Evolutionary conservation across 106 monocot species (phyloP), one percentile per base, ranked within the genome.

Genomic region (Dendrobium officinale): DNA sequence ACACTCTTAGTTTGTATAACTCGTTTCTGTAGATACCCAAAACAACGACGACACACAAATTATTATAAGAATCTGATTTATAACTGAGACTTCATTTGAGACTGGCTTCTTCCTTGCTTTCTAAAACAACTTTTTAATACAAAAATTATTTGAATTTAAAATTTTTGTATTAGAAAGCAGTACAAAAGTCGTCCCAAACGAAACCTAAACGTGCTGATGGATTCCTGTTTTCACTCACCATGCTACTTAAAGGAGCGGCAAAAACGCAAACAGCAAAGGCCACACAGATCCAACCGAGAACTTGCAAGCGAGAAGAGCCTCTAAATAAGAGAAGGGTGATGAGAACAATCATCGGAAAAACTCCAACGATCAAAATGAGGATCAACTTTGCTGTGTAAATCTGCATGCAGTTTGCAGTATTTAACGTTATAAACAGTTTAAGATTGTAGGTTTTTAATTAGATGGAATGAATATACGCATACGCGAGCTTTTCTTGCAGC

Each of bases 401-500:
- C 92, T 93, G 83, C 41, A 42, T 37, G 37, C 37, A 37, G 37
- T 37, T 37, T 37, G 37, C 3, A 37, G 37, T 37, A 37, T 37
- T 37, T 37, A 37, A 37, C 37, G 37, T 37, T 37, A 37, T 29
- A 37, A 37, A 37, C 37, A 37, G 1, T 37, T 37, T 37, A 37
- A 37, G 37, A 37, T 37, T 37, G 3, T 37, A 73, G 2, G 15
- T 13, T 2, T 37, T 4, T 18, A 17, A 73, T 33, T 20, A 17
- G 29, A 73, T 6, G 18, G 9, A 73, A 8, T 8, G 6, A 73
- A 15, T 6, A 6, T 73, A 8, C 10, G 40, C 47, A 22, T 80
- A 90, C 95, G 78, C 80, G 90, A 20, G 83, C 77, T 22, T 83
- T 82, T 66, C 68, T 89, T 10, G 80, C 77, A 4, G 93, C 95